These are phyloP conservation scores for Thalassiosira pacifica DNA, from an alignment of 352 stramenopile species.

Conservation along the genomic window DNA sequence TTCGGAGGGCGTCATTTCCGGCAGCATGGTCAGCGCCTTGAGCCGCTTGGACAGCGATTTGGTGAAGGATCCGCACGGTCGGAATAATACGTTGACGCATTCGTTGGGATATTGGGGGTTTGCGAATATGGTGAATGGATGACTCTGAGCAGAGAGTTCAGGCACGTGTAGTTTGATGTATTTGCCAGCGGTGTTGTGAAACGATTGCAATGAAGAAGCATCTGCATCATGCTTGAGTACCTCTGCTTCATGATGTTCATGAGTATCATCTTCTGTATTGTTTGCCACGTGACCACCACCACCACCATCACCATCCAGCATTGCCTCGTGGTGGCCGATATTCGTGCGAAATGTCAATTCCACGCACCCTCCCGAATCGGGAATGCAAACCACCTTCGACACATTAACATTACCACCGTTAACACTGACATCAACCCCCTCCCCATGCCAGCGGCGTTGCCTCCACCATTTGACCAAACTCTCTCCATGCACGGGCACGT, in stretches of 20 bases:
- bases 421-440: too few species aligned
- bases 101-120: conserved; percentile 3
- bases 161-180: conserved; percentile 45
- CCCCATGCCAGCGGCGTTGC: too few species aligned
- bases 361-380: conserved; percentile 43
- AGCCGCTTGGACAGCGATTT: conserved; percentile 35
- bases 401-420: not conserved
- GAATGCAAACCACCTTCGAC: conserved; percentile 33
- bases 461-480: conserved; percentile 21
- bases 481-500: conserved; percentile 44
- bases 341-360: conserved; percentile 23
- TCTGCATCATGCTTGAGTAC: not conserved
- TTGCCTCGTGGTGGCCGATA: too few species aligned
- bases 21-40: conserved; percentile 6
- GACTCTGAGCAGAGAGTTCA: conserved; percentile 42
- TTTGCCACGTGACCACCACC: not conserved
- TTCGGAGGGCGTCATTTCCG: conserved; percentile 17
- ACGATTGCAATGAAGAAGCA: not conserved
- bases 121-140: conserved; percentile 46
- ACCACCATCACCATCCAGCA: not conserved
- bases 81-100: conserved; percentile 37
- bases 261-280: too few species aligned
- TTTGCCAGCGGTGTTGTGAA: conserved; percentile 35
- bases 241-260: too few species aligned
- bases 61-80: conserved; percentile 41